Evolutionary conservation across 129 eudicot genomes (phyloP).

Genomic region (Cynara cardunculus): DNA sequence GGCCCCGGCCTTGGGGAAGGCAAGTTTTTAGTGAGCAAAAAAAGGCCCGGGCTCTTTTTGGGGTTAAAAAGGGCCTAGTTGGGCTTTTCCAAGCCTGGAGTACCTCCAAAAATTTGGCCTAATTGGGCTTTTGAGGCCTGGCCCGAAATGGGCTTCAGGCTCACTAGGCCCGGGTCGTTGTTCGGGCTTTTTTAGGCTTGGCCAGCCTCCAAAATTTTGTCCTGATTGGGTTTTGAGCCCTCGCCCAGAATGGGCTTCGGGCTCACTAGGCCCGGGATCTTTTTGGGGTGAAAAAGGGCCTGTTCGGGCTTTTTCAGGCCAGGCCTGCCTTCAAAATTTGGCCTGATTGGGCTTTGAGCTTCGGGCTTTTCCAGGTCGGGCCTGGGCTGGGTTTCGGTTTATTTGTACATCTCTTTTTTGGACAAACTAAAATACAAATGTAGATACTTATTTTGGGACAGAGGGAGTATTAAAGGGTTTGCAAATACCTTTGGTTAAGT

Average conservation of each 20-base stretch:
- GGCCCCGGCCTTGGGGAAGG: neutral
- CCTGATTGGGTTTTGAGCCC: neutral
- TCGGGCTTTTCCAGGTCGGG: neutral
- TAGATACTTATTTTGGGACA: neutral
- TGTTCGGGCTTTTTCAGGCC: too few relatives aligned
- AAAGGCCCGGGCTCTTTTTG: neutral
- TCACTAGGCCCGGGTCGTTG: neutral
- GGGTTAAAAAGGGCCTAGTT: neutral
- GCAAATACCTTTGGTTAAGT: neutral
- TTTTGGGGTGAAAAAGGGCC: too few relatives aligned
- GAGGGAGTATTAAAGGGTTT: neutral
- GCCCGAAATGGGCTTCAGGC: neutral
- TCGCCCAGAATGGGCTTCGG: neutral
- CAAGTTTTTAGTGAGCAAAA: too few relatives aligned
- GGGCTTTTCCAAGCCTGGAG: too few relatives aligned
- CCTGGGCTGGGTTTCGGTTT: neutral
- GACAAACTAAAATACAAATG: neutral
- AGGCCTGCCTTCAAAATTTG: too few relatives aligned
- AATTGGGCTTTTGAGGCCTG: neutral
- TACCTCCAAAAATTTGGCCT: too few relatives aligned
- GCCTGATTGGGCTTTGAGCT: neutral
- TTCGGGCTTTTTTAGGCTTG: too few relatives aligned
- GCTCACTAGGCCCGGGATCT: neutral
- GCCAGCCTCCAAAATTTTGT: too few relatives aligned
- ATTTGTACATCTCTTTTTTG: neutral